A percentile compares a stretch with the other conserved stretches of the same genome.
Evolutionary conservation across 2,329 filamentous ascomycete genomes (phyloP).

Genomic region (Rhynchosporium secalis): DNA sequence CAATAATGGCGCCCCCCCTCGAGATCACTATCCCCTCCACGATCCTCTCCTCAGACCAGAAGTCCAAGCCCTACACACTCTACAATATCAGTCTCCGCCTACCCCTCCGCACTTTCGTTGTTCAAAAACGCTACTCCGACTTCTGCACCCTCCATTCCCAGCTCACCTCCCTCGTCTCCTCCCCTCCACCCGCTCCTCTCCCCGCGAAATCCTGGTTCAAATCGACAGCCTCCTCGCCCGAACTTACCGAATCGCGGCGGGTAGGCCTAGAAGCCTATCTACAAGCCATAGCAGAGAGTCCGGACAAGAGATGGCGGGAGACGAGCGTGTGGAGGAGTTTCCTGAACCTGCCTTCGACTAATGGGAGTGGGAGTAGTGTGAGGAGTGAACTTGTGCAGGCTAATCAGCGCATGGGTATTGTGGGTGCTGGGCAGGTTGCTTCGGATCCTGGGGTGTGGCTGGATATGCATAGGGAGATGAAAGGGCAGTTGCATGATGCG

Average conservation of each 20-base stretch:
- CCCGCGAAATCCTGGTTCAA: slow-evolving; percentile 78
- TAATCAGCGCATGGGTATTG: slow-evolving; percentile 28
- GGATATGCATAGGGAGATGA: slow-evolving; percentile 73
- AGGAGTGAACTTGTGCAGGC: slow-evolving; percentile 36
- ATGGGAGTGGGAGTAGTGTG: slow-evolving; percentile 42
- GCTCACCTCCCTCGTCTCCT: slow-evolving; percentile 59
- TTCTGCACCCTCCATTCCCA: slow-evolving; percentile 66
- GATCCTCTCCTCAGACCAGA: slow-evolving; percentile 31
- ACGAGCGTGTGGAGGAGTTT: slow-evolving; percentile 72
- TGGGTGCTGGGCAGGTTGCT: slow-evolving; percentile 29
- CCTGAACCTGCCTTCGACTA: slow-evolving; percentile 60
- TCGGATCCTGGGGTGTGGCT: slow-evolving; percentile 61
- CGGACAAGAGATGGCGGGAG: slow-evolving; percentile 76
- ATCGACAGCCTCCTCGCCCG: slow-evolving; percentile 66
- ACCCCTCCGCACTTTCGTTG: slow-evolving; percentile 71
- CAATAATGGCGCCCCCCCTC: slow-evolving; percentile 60
- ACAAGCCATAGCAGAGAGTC: slow-evolving; percentile 66
- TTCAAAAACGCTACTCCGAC: slow-evolving; percentile 82
- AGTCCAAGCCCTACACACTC: slow-evolving; percentile 64
- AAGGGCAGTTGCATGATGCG: slow-evolving; percentile 67
- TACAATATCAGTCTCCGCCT: slow-evolving; percentile 79
- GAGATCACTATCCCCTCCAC: slow-evolving; percentile 51
- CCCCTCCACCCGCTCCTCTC: slow-evolving; percentile 64
- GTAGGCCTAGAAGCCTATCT: slow-evolving; percentile 69
- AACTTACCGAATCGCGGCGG: slow-evolving; percentile 71